Conservation (phyloP, 331 rosid species). For the Rhamnella rubrinervis region DNA sequence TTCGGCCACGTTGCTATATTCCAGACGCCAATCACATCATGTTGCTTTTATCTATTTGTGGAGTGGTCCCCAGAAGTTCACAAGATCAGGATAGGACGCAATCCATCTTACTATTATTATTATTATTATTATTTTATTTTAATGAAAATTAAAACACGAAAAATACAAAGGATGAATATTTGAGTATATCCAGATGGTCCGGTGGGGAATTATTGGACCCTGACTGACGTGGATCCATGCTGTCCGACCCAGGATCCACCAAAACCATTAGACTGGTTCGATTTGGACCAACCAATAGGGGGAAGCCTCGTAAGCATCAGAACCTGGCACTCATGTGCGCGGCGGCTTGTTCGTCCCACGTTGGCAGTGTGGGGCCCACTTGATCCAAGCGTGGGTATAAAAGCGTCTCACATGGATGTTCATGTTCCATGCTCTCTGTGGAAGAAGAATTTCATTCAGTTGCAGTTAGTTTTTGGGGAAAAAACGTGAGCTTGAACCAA, state of each 20-base stretch:
- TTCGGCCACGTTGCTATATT: constrained; percentile 20
- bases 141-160: no score
- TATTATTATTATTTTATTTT: neutral
- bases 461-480: neutral
- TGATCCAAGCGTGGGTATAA: constrained; percentile 16
- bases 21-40: neutral
- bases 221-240: constrained; percentile 81
- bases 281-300: constrained; percentile 18
- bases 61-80: neutral
- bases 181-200: constrained; percentile 39
- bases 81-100: neutral
- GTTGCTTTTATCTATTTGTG: neutral
- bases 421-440: neutral
- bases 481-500: no score
- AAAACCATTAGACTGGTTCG: constrained; percentile 18
- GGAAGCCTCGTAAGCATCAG: constrained; percentile 21
- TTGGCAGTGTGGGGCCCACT: constrained; percentile 6
- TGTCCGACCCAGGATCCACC: constrained; percentile 31
- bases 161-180: no score
- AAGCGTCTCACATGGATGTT: constrained; percentile 9
- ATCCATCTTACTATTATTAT: neutral
- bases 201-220: constrained; percentile 36
- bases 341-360: constrained; percentile 36
- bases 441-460: neutral
- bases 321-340: constrained; percentile 41